Conservation (phyloP, 352 stramenopile species). For the Pythium angustatum region DNA sequence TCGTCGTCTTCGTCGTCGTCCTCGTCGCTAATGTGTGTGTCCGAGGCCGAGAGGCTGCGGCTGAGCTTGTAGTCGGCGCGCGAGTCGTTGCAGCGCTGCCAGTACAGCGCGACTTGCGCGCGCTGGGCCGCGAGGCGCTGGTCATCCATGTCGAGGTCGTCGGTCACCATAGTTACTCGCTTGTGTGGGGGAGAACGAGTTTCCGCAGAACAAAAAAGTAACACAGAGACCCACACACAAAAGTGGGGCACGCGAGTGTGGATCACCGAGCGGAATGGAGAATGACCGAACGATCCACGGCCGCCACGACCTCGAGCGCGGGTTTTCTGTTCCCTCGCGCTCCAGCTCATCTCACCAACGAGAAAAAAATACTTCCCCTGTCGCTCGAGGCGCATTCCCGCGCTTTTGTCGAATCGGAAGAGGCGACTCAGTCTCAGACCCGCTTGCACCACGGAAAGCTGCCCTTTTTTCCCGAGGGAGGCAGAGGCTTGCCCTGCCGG, state of each 20-base stretch:
- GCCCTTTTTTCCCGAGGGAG: background rate
- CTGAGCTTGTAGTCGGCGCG: conserved; percentile 4
- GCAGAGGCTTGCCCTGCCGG: too few relatives aligned
- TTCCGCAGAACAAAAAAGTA: background rate
- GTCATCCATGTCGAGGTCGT: conserved; percentile 4
- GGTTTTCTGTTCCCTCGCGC: conserved; percentile 7
- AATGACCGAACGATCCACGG: background rate
- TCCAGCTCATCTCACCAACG: conserved; percentile 1
- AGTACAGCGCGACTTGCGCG: conserved; percentile 28
- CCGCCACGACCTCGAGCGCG: background rate
- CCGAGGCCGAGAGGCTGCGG: conserved; percentile 17
- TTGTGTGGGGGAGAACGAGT: background rate
- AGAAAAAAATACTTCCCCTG: conserved; percentile 10
- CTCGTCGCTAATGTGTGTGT: conserved; percentile 17
- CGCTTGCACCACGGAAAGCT: background rate
- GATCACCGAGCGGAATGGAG: conserved; percentile 3
- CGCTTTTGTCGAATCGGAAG: conserved; percentile 6
- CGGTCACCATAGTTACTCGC: conserved; percentile 2
- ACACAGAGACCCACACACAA: background rate
- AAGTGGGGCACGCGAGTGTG: background rate
- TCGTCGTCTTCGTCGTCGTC: conserved; percentile 5
- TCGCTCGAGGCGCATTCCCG: conserved; percentile 5
- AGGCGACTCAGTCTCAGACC: conserved; percentile 16
- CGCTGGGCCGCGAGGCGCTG: conserved; percentile 7
- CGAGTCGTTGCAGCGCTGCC: conserved; percentile 23